phyloP scores from a whole-genome alignment of 2,329 filamentous ascomycete species.

The Zymoseptoria tritici region DNA sequence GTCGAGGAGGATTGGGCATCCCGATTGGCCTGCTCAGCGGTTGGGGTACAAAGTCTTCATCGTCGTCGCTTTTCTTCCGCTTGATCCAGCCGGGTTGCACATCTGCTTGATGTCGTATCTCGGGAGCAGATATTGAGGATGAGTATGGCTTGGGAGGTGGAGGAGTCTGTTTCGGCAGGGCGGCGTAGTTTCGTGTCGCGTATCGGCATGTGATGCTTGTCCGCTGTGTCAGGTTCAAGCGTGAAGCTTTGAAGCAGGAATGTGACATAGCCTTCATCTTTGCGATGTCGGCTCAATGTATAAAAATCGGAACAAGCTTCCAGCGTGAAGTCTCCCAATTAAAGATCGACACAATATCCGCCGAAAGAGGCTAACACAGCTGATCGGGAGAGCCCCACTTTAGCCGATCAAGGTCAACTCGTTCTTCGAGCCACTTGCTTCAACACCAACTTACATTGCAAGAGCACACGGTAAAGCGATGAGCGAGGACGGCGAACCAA shows the following conservation, averaged over 20 bases:
- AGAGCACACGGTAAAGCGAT: too few relatives aligned
- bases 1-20: constrained; percentile 61
- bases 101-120: constrained; percentile 11
- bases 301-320: background rate
- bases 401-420: too few relatives aligned
- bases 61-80: constrained; percentile 20
- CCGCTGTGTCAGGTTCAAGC: background rate
- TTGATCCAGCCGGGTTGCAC: constrained; percentile 17
- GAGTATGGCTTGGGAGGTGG: constrained; percentile 7
- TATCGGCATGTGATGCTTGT: background rate
- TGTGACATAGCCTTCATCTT: background rate
- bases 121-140: constrained; percentile 7
- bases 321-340: background rate
- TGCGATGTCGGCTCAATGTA: background rate
- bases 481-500: too few relatives aligned
- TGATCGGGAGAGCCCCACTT: background rate
- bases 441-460: too few relatives aligned
- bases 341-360: background rate
- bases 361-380: background rate
- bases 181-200: constrained; percentile 16
- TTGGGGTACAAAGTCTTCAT: constrained; percentile 43
- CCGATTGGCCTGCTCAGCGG: constrained; percentile 70
- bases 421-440: too few relatives aligned
- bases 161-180: constrained; percentile 5
- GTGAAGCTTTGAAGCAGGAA: background rate